These are phyloP conservation scores for Barnettozyma californica DNA, from an alignment of 805 yeast species.

Conservation along the genomic window DNA sequence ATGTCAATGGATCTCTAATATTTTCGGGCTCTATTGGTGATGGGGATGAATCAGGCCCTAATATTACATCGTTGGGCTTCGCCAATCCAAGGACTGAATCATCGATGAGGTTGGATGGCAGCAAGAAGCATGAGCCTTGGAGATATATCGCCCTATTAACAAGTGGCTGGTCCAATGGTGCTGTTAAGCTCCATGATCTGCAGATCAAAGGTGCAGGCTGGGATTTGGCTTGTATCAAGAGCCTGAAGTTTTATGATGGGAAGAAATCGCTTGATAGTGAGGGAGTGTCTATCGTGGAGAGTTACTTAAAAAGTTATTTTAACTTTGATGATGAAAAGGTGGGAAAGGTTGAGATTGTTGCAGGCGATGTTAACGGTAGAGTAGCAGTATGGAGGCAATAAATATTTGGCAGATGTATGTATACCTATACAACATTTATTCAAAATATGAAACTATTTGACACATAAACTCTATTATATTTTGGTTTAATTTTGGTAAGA, in stretches of 20 bases:
- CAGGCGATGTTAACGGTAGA: constrained; percentile 51
- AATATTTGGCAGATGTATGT: too few relatives aligned
- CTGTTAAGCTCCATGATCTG: constrained; percentile 29
- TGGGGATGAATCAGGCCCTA: constrained; percentile 9
- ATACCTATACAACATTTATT: neutral
- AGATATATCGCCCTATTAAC: constrained; percentile 30
- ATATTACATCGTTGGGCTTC: constrained; percentile 26
- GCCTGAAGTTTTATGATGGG: constrained; percentile 22
- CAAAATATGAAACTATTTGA: neutral
- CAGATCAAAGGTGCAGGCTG: constrained; percentile 20
- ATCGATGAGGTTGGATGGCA: constrained; percentile 20
- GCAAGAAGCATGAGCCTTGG: constrained; percentile 35
- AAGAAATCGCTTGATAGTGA: constrained; percentile 11
- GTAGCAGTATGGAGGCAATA: constrained; percentile 42
- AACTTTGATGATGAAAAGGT: constrained; percentile 31
- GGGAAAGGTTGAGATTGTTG: constrained; percentile 39
- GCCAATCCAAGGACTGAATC: constrained; percentile 24
- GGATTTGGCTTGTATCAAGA: constrained; percentile 20
- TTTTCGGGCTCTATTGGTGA: constrained; percentile 14
- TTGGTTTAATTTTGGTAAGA: neutral
- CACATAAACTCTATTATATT: neutral
- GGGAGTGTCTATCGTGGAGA: constrained; percentile 29
- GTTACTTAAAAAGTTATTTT: constrained; percentile 28
- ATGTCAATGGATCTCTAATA: constrained; percentile 49
- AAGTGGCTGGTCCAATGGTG: constrained; percentile 32